These are phyloP conservation scores for Ganoderma sp. DNA, from an alignment of 1,284 basidiomycete species.

Conservation along the genomic window DNA sequence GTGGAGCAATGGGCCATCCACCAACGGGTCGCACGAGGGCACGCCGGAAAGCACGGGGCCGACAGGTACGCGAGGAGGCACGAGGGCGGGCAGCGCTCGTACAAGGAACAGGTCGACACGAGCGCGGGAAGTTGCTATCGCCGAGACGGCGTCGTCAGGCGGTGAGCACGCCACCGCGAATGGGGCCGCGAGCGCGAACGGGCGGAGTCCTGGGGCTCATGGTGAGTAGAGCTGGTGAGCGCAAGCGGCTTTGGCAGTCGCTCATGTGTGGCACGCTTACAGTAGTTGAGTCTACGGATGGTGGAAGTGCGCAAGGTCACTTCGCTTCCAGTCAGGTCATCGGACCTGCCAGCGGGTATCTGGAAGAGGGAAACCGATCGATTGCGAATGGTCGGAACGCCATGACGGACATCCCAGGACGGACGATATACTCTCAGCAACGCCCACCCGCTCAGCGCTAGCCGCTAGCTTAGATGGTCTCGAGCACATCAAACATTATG, in stretches of 20 bases:
- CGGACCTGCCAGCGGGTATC: slow-evolving; percentile 36
- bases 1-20: slow-evolving; percentile 25
- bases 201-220: slow-evolving; percentile 19
- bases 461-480: slow-evolving; percentile 8
- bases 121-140: slow-evolving; percentile 29
- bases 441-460: slow-evolving; percentile 10
- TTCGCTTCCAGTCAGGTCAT: slow-evolving; percentile 29
- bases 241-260: not conserved
- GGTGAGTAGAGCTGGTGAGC: slow-evolving; percentile 19
- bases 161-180: slow-evolving; percentile 17
- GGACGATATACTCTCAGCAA: slow-evolving; percentile 42
- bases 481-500: not conserved
- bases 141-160: slow-evolving; percentile 21
- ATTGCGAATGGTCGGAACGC: slow-evolving; percentile 30
- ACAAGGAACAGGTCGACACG: slow-evolving; percentile 30
- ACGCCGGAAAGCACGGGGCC: slow-evolving; percentile 24
- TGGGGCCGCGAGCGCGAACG: slow-evolving; percentile 21
- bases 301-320: slow-evolving; percentile 11
- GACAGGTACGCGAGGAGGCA: slow-evolving; percentile 14
- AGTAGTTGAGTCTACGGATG: slow-evolving; percentile 12
- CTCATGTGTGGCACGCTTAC: not conserved
- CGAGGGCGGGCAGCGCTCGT: slow-evolving; percentile 32
- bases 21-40: slow-evolving; percentile 23
- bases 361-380: slow-evolving; percentile 32
- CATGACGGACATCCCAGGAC: slow-evolving; percentile 38